Base-by-base conservation (phyloP, 192 early-diverging fungal genomes). In the Obelidium mucronatum region DNA sequence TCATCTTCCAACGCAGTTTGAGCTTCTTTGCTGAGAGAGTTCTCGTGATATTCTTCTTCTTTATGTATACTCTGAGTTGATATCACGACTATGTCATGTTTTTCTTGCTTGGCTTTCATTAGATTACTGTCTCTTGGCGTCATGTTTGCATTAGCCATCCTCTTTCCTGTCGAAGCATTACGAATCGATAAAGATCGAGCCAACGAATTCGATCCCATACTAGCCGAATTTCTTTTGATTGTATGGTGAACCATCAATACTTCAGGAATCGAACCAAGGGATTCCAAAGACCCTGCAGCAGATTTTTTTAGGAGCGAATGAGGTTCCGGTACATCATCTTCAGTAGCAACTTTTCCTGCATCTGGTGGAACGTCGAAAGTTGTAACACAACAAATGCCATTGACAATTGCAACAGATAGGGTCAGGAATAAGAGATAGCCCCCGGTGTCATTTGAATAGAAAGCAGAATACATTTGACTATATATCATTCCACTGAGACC, bases 401-500 rank as follows among this genome's bases (percentile, higher is more conserved):
- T 75, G 19, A 78, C 52, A 4, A 56, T 67, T 13, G 58, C 36
- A n/a, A 61, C 62, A 31, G 71, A 54, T 17, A 76, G 28, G 11
- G 76, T 52, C 48, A 75, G 31, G 37, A 76, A 72, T 35, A 75
- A 39, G n/a, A 81, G 39, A 40, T 78, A 81, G 15, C 75, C 71
- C 1, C 28, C 52, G 0, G 76, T 54, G 51, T 35, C 44, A 8
- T 28, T 30, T 22, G 24, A 39, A 44, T 59, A 81, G 34, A 59
- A 42, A 28, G 31, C 19, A n/a, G 11, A 34, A 28, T 44, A 65
- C 33, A 81, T 61, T 60, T 78, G 80, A 13, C 72, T 39, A 67
- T 74, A 81, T 55, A 81, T 40, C 8, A 55, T 75, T 1, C 73
- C 80, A 15, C 76, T 73, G 30, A 81, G 68, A 13, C 80, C 77